Percentiles rank a stretch among this genome's conserved stretches.
These are phyloP conservation scores for Cystobasidium onofrii DNA, from an alignment of 768 basidiomycete species.

Conservation along the genomic window DNA sequence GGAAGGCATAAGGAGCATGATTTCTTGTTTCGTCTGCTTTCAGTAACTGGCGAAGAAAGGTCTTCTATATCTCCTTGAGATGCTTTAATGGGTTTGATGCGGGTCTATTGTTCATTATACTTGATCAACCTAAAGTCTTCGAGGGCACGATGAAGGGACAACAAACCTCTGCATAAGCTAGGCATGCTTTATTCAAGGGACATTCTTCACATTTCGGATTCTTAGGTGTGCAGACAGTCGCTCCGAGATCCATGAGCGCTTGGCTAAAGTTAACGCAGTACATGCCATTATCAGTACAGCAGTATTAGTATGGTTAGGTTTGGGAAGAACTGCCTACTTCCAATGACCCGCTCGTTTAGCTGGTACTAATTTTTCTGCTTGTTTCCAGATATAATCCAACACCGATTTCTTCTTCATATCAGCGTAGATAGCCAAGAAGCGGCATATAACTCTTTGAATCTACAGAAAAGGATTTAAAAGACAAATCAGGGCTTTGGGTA, in stretches of 20 bases:
- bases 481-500: slow-evolving; percentile 8
- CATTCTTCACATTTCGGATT: slow-evolving; percentile 67
- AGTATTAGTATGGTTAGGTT: no score
- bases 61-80: not conserved
- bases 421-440: slow-evolving; percentile 72
- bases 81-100: not conserved
- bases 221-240: slow-evolving; percentile 76
- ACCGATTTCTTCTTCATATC: slow-evolving; percentile 69
- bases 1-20: slow-evolving; percentile 61
- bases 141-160: no score
- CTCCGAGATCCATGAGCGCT: slow-evolving; percentile 88
- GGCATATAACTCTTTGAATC: slow-evolving; percentile 59
- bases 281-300: no score
- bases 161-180: slow-evolving; percentile 53
- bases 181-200: slow-evolving; percentile 63
- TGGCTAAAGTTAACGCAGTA: no score
- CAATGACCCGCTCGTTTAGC: slow-evolving; percentile 63
- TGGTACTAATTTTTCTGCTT: slow-evolving; percentile 63
- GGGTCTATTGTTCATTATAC: not conserved
- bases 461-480: not conserved
- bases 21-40: not conserved
- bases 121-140: no score
- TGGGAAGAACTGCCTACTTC: slow-evolving; percentile 49
- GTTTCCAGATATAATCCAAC: slow-evolving; percentile 72
- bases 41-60: no score